These are phyloP conservation scores for Exophiala aquamarina DNA, from an alignment of 2,329 filamentous ascomycete genomes.

Conservation along the genomic window DNA sequence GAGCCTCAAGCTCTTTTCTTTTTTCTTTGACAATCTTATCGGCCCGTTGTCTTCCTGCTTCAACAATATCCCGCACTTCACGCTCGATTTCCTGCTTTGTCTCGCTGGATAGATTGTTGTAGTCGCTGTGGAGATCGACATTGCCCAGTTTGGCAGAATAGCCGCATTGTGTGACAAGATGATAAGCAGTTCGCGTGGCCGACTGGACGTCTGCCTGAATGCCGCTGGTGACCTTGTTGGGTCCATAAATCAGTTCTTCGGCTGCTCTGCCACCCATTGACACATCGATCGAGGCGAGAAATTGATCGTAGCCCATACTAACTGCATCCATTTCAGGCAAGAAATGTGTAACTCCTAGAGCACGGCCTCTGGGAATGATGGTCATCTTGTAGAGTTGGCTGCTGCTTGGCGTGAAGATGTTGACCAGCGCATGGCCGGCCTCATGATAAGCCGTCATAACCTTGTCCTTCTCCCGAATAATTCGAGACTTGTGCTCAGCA, in stretches of 20 bases:
- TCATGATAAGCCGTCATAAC: constrained; percentile 90
- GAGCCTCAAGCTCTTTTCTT: constrained; percentile 79
- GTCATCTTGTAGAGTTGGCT: constrained; percentile 93
- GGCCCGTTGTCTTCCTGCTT: constrained; percentile 77
- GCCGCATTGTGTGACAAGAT: constrained; percentile 84
- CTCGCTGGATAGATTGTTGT: constrained; percentile 77
- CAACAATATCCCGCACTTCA: constrained; percentile 82
- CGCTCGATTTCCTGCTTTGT: constrained; percentile 84
- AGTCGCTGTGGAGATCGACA: constrained; percentile 80
- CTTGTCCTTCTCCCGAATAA: constrained; percentile 91
- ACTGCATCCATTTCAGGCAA: constrained; percentile 83
- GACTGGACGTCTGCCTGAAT: constrained; percentile 78
- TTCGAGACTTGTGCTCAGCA: constrained; percentile 82
- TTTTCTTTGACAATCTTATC: constrained; percentile 68
- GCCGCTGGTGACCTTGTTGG: constrained; percentile 88
- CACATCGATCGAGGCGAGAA: constrained; percentile 75
- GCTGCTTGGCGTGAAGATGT: constrained; percentile 74
- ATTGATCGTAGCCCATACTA: constrained; percentile 81
- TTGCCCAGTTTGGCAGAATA: constrained; percentile 89
- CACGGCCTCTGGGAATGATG: constrained; percentile 84
- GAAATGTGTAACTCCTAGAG: constrained; percentile 82
- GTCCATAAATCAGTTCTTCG: constrained; percentile 87
- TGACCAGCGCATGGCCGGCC: constrained; percentile 89
- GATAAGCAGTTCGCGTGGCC: constrained; percentile 79
- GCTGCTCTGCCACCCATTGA: constrained; percentile 82